These are phyloP conservation scores for Hyphopichia pseudoburtonii DNA, from an alignment of 1,139 yeast genomes.

Conservation along the genomic window DNA sequence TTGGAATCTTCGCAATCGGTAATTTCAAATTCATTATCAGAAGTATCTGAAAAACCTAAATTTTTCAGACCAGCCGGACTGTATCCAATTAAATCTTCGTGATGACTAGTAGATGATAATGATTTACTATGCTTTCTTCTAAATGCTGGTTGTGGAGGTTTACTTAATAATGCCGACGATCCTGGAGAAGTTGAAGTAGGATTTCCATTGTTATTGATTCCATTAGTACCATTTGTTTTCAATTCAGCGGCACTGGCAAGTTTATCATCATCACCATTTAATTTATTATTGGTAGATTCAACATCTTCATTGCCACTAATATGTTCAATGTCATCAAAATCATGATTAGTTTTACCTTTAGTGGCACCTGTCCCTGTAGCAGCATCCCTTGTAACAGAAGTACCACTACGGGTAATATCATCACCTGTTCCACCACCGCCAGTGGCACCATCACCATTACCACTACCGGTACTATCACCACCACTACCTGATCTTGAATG, in stretches of 20 bases:
- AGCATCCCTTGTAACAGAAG: background rate
- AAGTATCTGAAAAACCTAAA: conserved; percentile 22
- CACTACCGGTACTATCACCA: background rate
- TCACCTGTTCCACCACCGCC: background rate
- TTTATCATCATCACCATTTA: background rate
- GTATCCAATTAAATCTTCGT: conserved; percentile 47
- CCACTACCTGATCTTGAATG: conserved; percentile 4
- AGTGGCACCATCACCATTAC: background rate
- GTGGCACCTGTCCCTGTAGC: background rate
- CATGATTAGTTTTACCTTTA: background rate
- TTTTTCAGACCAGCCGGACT: conserved; percentile 13
- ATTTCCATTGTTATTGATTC: conserved; percentile 1
- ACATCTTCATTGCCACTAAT: background rate
- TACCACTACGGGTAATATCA: no score
- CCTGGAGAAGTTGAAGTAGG: background rate
- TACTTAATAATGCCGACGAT: conserved; percentile 7
- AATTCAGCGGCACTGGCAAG: no score
- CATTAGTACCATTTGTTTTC: background rate
- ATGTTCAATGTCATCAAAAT: background rate
- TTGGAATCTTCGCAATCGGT: conserved; percentile 26
- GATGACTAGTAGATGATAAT: conserved; percentile 49
- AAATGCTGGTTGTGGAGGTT: conserved; percentile 18
- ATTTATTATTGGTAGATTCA: no score
- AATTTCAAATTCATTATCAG: conserved; percentile 30
- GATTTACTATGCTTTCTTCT: conserved; percentile 60